phyloP scores from a whole-genome alignment of 768 basidiomycete species.

The Mycena crocata region DNA sequence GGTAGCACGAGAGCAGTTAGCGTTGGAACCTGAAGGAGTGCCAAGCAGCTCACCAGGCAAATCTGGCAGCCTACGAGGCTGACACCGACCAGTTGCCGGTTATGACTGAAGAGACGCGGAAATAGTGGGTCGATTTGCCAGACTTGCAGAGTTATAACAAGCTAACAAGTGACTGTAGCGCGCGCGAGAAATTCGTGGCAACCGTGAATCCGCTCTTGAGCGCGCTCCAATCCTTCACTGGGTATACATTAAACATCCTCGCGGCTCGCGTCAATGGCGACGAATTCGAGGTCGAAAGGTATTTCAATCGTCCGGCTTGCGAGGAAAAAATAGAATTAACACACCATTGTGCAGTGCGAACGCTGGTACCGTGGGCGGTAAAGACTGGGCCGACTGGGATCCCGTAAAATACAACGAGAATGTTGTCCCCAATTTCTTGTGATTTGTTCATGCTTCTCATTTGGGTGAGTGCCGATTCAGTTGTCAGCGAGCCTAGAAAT shows the following conservation, averaged over 20 bases:
- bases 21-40: no score
- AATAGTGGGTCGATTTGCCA: background rate
- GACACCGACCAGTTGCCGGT: no score
- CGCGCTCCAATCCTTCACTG: background rate
- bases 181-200: background rate
- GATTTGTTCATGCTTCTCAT: background rate
- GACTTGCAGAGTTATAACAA: background rate
- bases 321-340: background rate
- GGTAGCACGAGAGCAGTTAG: no score
- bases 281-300: slow-evolving; percentile 1
- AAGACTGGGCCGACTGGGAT: slow-evolving; percentile 11
- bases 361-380: background rate
- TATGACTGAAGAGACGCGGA: background rate
- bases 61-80: background rate
- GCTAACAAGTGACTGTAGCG: background rate
- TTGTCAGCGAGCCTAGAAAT: no score
- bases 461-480: background rate
- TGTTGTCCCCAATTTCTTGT: background rate
- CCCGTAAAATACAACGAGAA: background rate
- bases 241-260: background rate
- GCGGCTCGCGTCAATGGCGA: background rate
- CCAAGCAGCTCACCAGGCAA: background rate
- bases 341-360: no score
- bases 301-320: background rate
- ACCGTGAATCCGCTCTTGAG: background rate